A percentile compares a stretch with the other conserved stretches of the same genome.
These are phyloP conservation scores for Heliocybe sulcata DNA, from an alignment of 1,284 basidiomycete species.

Conservation along the genomic window DNA sequence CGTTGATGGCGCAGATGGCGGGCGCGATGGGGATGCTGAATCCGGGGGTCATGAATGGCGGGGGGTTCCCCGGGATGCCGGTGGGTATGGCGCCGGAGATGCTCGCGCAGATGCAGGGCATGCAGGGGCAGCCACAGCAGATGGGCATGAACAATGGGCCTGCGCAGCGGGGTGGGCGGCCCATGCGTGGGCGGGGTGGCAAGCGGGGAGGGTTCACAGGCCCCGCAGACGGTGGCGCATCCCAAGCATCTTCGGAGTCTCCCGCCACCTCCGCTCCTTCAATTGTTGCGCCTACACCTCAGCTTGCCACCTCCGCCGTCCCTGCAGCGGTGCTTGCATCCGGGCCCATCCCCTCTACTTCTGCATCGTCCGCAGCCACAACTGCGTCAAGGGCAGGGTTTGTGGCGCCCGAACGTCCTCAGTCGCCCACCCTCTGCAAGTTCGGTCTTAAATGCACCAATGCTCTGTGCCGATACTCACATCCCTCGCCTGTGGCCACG, in stretches of 20 bases:
- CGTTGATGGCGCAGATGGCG: slow-evolving; percentile 78
- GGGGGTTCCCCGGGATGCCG: slow-evolving; percentile 43
- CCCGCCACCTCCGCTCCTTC: slow-evolving; percentile 14
- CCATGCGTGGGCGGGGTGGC: slow-evolving; percentile 27
- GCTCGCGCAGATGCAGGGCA: slow-evolving; percentile 30
- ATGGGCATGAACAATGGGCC: slow-evolving; percentile 18
- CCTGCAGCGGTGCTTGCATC: slow-evolving; percentile 21
- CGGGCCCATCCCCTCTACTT: slow-evolving; percentile 24
- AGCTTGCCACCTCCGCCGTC: slow-evolving; percentile 22
- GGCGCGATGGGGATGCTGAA: slow-evolving; percentile 67
- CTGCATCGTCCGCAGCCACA: slow-evolving; percentile 17
- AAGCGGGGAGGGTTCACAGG: slow-evolving; percentile 19
- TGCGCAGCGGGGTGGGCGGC: slow-evolving; percentile 29
- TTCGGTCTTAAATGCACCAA: slow-evolving; percentile 87
- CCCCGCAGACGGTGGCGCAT: slow-evolving; percentile 16
- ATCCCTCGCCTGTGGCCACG: slow-evolving; percentile 89
- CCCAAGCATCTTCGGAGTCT: slow-evolving; percentile 12
- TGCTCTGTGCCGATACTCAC: slow-evolving; percentile 79
- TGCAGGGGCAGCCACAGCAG: slow-evolving; percentile 11
- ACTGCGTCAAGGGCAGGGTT: slow-evolving; percentile 35
- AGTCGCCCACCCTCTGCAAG: slow-evolving; percentile 86
- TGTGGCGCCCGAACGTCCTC: slow-evolving; percentile 65
- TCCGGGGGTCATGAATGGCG: slow-evolving; percentile 44
- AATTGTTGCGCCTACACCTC: slow-evolving; percentile 29
- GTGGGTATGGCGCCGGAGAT: slow-evolving; percentile 46